Conservation (phyloP, 495 filamentous ascomycete genomes). For the Tricharina praecox region DNA sequence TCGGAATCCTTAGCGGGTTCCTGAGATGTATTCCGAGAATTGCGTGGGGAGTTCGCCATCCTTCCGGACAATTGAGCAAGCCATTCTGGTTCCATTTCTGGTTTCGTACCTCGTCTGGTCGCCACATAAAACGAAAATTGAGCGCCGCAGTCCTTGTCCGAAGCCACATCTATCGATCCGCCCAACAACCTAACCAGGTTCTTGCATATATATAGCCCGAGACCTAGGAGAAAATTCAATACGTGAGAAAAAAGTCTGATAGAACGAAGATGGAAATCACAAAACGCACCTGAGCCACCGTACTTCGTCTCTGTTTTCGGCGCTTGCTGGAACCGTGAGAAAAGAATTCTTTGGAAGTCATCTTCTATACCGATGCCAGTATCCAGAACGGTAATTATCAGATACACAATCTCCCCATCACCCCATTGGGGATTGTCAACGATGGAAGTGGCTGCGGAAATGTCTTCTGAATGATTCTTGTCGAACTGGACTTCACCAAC, state of each 20-base stretch:
- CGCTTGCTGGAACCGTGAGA: constrained; percentile 68
- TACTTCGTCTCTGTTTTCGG: constrained; percentile 67
- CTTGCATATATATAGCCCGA: constrained; percentile 68
- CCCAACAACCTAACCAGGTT: constrained; percentile 66
- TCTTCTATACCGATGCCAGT: constrained; percentile 60
- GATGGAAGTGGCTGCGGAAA: not conserved
- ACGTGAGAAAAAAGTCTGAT: not conserved
- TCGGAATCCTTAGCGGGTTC: not conserved
- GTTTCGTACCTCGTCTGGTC: not conserved
- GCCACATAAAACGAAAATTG: constrained; percentile 63
- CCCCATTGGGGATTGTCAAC: constrained; percentile 36
- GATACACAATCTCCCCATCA: constrained; percentile 39
- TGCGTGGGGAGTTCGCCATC: not conserved
- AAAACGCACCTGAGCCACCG: constrained; percentile 58
- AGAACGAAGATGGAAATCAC: not conserved
- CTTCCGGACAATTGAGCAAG: not conserved
- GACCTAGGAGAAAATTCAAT: constrained; percentile 24
- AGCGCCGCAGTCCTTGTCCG: constrained; percentile 52
- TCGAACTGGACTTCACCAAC: constrained; percentile 29
- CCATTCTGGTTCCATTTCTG: not conserved
- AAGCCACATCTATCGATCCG: constrained; percentile 66
- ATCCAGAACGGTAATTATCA: constrained; percentile 60
- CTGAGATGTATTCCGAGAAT: not conserved
- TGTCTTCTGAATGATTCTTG: not conserved
- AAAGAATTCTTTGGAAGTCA: constrained; percentile 56